Percentiles rank a stretch among this genome's conserved stretches.
Conservation (phyloP, 164 flowering plant genomes). For the Saururus chinensis region DNA sequence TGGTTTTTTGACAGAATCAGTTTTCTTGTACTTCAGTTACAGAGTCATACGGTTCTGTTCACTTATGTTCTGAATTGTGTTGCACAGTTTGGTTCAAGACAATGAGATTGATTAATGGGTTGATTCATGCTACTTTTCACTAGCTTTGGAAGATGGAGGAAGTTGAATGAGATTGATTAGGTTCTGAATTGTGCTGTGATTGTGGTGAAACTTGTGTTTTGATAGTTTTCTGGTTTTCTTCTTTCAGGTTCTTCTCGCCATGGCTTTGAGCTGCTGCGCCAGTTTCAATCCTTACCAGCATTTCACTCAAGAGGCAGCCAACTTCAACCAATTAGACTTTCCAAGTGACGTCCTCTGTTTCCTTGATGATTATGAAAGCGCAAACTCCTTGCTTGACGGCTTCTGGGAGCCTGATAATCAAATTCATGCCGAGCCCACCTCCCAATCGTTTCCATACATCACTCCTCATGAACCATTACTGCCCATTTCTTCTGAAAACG, state of each 20-base stretch:
- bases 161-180: neutral
- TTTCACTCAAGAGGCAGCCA: neutral
- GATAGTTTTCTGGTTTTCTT: neutral
- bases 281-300: neutral
- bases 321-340: constrained; percentile 1
- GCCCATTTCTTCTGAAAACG: neutral
- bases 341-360: constrained; percentile 3
- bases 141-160: no score
- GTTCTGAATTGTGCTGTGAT: neutral
- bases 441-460: constrained; percentile 3
- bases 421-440: neutral
- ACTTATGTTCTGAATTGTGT: no score
- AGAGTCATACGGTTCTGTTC: no score
- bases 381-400: neutral
- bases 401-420: constrained; percentile 4
- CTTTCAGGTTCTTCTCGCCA: constrained; percentile 1
- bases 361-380: neutral
- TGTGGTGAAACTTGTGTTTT: neutral
- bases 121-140: no score
- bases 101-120: no score
- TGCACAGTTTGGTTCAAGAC: no score
- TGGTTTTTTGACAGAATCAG: no score
- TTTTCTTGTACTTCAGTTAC: no score
- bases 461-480: neutral
- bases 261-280: constrained; percentile 6